Evolutionary conservation across 2,329 filamentous ascomycete genomes (phyloP).

Genomic region (Fusarium concolor): DNA sequence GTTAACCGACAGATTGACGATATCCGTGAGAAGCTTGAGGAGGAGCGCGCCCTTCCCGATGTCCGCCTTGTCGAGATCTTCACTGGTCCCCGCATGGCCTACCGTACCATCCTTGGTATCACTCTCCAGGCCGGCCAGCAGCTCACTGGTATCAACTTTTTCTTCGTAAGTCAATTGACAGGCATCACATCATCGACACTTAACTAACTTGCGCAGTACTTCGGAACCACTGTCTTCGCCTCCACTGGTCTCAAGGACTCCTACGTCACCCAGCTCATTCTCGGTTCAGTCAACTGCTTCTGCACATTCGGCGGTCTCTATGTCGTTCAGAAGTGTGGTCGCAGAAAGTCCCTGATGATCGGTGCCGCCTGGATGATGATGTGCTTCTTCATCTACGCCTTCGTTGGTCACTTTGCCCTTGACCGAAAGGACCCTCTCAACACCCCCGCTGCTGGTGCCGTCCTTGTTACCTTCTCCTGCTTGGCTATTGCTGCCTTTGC

Average conservation of each 20-base stretch:
- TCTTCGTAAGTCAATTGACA: constrained; percentile 56
- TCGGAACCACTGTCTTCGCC: constrained; percentile 73
- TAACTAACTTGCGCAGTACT: constrained; percentile 54
- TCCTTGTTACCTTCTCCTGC: constrained; percentile 76
- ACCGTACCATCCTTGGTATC: constrained; percentile 72
- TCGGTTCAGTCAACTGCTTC: constrained; percentile 74
- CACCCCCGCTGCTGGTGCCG: constrained; percentile 63
- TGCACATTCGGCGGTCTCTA: constrained; percentile 75
- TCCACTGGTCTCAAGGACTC: constrained; percentile 73
- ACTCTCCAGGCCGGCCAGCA: constrained; percentile 74
- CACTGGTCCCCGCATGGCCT: constrained; percentile 73
- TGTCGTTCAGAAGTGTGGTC: constrained; percentile 73
- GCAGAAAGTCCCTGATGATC: constrained; percentile 70
- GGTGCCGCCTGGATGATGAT: constrained; percentile 72
- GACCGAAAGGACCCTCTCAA: constrained; percentile 56
- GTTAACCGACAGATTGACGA: constrained; percentile 63
- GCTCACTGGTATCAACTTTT: constrained; percentile 70
- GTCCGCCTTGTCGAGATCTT: constrained; percentile 70
- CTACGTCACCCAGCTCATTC: constrained; percentile 75
- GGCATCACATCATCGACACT: too few relatives aligned
- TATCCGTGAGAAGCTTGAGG: constrained; percentile 63
- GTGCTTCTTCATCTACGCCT: constrained; percentile 64
- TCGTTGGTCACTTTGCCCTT: constrained; percentile 61
- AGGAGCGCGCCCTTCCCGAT: constrained; percentile 58
- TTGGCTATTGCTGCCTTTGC: constrained; percentile 75